Conservation (phyloP, 2,329 filamentous ascomycete genomes). For the Scopulariopsis brevicaulis region DNA sequence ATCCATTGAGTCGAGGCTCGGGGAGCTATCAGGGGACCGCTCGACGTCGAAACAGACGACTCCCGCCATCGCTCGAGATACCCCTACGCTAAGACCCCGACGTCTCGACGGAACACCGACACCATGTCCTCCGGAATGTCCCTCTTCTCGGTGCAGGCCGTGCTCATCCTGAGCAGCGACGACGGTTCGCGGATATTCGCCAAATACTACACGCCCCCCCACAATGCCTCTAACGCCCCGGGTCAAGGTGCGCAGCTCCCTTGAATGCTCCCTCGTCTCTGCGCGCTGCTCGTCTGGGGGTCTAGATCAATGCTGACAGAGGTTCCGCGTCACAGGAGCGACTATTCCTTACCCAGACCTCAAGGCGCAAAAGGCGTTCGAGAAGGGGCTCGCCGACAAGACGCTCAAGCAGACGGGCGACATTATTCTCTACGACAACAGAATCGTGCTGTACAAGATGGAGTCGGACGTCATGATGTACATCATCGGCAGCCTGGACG, state of each 20-base stretch:
- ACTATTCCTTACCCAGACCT: constrained; percentile 73
- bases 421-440: constrained; percentile 95
- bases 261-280: constrained; percentile 11
- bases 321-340: constrained; percentile 29
- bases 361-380: constrained; percentile 92
- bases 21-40: not conserved
- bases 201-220: constrained; percentile 75
- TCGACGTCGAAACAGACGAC: not conserved
- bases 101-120: not conserved
- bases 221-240: constrained; percentile 22
- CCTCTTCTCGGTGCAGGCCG: constrained; percentile 65
- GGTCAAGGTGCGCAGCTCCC: constrained; percentile 1
- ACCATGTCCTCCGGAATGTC: constrained; percentile 64
- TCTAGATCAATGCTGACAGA: constrained; percentile 13
- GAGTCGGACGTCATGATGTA: constrained; percentile 96
- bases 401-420: constrained; percentile 91
- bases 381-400: constrained; percentile 92
- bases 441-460: constrained; percentile 94
- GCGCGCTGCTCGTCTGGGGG: not conserved
- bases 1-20: constrained; percentile 3
- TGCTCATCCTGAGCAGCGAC: constrained; percentile 71
- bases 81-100: not conserved
- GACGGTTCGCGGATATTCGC: constrained; percentile 86
- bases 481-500: constrained; percentile 79
- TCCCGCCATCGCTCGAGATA: not conserved